Conservation (phyloP, 495 filamentous ascomycete genomes). For the Xylaria bambusicola region DNA sequence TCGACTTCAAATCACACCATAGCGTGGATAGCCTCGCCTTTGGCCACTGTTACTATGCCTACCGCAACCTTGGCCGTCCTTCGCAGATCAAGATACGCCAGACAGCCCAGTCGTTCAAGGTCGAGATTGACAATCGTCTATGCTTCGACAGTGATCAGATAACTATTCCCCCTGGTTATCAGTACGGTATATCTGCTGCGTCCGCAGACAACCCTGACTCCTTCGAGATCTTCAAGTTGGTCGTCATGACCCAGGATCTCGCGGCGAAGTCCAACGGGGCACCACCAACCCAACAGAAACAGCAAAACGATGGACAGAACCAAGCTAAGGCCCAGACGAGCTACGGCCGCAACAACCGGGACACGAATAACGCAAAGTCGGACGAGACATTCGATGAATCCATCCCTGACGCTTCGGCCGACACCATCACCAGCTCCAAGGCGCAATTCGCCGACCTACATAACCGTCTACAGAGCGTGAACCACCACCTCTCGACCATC, state of each 20-base stretch:
- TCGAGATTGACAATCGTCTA: constrained; percentile 75
- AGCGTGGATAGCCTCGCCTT: constrained; percentile 86
- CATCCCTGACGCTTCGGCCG: constrained; percentile 49
- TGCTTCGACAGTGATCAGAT: constrained; percentile 87
- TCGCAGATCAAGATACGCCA: constrained; percentile 75
- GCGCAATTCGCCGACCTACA: constrained; percentile 80
- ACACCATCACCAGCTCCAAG: constrained; percentile 51
- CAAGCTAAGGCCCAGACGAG: constrained; percentile 32
- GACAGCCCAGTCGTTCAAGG: constrained; percentile 63
- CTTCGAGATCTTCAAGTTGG: constrained; percentile 88
- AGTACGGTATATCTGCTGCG: constrained; percentile 83
- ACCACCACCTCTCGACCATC: constrained; percentile 70
- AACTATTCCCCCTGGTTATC: constrained; percentile 74
- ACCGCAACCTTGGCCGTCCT: constrained; percentile 87
- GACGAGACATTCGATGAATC: constrained; percentile 46
- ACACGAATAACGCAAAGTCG: constrained; percentile 17
- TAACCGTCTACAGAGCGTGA: constrained; percentile 74
- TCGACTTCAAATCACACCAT: constrained; percentile 75
- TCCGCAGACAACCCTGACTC: constrained; percentile 91
- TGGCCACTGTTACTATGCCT: constrained; percentile 86
- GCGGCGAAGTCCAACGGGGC: constrained; percentile 32
- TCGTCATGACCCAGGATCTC: constrained; percentile 58
- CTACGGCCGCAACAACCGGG: constrained; percentile 28
- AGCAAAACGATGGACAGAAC: constrained; percentile 26
- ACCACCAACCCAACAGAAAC: constrained; percentile 40